phyloP scores from a whole-genome alignment of 805 yeast genomes.

The Yarrowia sp. region DNA sequence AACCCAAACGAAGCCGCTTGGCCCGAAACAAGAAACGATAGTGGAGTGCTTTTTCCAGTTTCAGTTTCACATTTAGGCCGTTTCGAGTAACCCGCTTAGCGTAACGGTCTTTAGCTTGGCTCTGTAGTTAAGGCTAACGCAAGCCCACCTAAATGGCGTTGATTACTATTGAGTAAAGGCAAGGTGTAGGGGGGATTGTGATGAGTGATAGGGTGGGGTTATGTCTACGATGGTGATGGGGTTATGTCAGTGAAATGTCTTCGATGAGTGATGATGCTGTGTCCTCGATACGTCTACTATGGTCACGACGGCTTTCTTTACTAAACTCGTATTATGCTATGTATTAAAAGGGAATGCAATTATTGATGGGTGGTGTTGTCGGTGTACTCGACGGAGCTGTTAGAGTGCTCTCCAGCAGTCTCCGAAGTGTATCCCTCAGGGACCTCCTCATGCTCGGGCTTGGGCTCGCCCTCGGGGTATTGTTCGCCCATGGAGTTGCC shows the following conservation, averaged over 20 bases:
- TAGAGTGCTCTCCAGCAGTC: slow-evolving; percentile 21
- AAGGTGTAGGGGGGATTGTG: too few species aligned
- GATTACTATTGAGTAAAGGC: not conserved
- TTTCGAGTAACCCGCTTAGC: not conserved
- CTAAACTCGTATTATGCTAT: slow-evolving; percentile 4
- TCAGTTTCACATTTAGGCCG: not conserved
- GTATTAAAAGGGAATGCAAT: slow-evolving; percentile 24
- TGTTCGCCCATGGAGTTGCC: slow-evolving; percentile 28
- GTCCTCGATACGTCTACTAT: too few species aligned
- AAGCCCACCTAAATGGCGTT: not conserved
- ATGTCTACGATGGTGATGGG: not conserved
- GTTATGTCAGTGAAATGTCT: too few species aligned
- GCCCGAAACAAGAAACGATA: slow-evolving; percentile 3
- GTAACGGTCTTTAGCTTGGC: slow-evolving; percentile 1
- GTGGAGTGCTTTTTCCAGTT: not conserved
- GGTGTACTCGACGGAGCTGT: slow-evolving; percentile 9
- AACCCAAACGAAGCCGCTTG: slow-evolving; percentile 1
- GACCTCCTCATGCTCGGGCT: slow-evolving; percentile 33
- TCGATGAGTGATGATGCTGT: too few species aligned
- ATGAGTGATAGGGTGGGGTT: not conserved
- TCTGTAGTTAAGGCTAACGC: not conserved
- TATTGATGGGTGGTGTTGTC: slow-evolving; percentile 18
- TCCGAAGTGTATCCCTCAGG: slow-evolving; percentile 28
- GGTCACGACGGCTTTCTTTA: too few species aligned
- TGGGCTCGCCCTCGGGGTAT: slow-evolving; percentile 28